phyloP scores from a whole-genome alignment of 495 filamentous ascomycete species.

The Aspergillus diversus region DNA sequence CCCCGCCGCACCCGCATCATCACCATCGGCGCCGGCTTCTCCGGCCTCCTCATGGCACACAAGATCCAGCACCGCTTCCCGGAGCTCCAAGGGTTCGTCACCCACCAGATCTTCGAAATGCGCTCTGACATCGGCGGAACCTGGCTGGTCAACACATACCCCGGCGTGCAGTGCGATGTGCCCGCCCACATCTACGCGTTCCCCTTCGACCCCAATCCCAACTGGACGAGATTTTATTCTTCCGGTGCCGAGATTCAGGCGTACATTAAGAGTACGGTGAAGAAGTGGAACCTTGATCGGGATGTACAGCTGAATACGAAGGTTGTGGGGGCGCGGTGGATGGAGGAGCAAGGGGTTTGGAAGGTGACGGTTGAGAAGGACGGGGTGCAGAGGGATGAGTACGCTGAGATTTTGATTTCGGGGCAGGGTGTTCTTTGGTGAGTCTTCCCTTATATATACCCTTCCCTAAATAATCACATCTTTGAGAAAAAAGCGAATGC shows the following conservation, averaged over 20 bases:
- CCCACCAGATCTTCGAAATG: constrained; percentile 53
- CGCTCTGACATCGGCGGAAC: constrained; percentile 51
- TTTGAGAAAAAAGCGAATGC: no score
- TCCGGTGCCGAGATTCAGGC: constrained; percentile 59
- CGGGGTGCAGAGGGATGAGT: constrained; percentile 36
- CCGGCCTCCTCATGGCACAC: constrained; percentile 50
- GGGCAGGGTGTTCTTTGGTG: constrained; percentile 33
- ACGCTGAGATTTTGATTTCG: constrained; percentile 50
- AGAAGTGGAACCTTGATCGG: constrained; percentile 57
- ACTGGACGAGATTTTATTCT: constrained; percentile 63
- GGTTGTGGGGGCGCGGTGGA: constrained; percentile 52
- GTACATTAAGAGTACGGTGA: constrained; percentile 57
- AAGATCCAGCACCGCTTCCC: constrained; percentile 34
- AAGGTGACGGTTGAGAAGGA: constrained; percentile 29
- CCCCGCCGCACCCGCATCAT: constrained; percentile 36
- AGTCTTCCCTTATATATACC: no score
- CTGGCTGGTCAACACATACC: constrained; percentile 58
- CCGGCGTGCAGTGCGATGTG: constrained; percentile 61
- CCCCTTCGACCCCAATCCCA: constrained; percentile 62
- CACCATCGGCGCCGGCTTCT: constrained; percentile 57
- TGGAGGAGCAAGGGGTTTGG: constrained; percentile 43
- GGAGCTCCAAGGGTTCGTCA: constrained; percentile 48
- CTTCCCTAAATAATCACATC: no score
- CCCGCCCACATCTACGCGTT: constrained; percentile 53
- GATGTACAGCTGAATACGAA: constrained; percentile 46